These are phyloP conservation scores for Tricholoma sp. DNA, from an alignment of 768 basidiomycete species.

Conservation along the genomic window DNA sequence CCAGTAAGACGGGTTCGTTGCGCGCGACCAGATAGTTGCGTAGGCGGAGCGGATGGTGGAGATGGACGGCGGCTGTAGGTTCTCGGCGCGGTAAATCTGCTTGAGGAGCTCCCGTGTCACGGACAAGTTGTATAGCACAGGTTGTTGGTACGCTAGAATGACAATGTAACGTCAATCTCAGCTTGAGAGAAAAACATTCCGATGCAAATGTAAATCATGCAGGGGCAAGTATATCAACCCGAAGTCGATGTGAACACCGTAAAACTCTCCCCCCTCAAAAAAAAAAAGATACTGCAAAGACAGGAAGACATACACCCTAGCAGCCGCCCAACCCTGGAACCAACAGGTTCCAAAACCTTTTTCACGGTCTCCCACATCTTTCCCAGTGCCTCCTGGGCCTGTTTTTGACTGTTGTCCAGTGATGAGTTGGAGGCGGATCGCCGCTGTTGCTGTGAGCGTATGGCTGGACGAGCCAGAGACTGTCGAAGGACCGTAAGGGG, in stretches of 20 bases:
- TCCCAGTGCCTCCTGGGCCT: conserved; percentile 57
- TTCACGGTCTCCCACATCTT: conserved; percentile 48
- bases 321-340: conserved; percentile 49
- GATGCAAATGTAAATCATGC: neutral
- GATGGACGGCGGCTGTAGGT: conserved; percentile 64
- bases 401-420: conserved; percentile 54
- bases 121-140: conserved; percentile 71
- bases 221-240: neutral
- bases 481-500: conserved; percentile 23
- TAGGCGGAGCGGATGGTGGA: conserved; percentile 55
- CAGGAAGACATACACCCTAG: conserved; percentile 37
- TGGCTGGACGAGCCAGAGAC: conserved; percentile 23
- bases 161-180: neutral
- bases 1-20: conserved; percentile 55
- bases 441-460: conserved; percentile 18
- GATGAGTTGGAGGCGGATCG: conserved; percentile 36
- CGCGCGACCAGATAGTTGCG: conserved; percentile 57
- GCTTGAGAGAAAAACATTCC: conserved; percentile 14
- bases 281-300: neutral
- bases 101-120: conserved; percentile 74
- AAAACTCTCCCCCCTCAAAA: neutral
- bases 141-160: conserved; percentile 63
- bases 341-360: conserved; percentile 38
- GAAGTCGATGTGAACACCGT: neutral
- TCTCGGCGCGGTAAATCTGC: conserved; percentile 70